These are phyloP conservation scores for Tulasnella sp. DNA, from an alignment of 768 basidiomycete species.

Conservation along the genomic window DNA sequence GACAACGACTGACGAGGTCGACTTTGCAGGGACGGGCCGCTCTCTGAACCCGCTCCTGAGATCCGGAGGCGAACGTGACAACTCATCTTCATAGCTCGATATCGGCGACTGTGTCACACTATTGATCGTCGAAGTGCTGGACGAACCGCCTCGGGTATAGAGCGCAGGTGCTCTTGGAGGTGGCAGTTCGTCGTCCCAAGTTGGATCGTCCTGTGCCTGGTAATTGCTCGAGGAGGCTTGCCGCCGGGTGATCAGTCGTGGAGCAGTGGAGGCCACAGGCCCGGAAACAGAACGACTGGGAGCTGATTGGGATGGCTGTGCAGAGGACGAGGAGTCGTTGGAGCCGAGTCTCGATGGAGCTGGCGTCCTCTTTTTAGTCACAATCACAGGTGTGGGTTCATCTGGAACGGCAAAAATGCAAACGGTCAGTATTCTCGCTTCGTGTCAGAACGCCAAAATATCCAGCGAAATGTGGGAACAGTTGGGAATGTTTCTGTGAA, in stretches of 20 bases:
- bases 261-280: neutral
- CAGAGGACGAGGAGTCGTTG: neutral
- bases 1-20: neutral
- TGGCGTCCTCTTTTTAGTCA: neutral
- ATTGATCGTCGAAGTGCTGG: neutral
- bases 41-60: neutral
- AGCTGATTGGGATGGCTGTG: neutral
- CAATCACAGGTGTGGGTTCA: neutral
- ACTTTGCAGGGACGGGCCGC: neutral
- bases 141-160: neutral
- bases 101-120: neutral
- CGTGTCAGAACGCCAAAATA: no score
- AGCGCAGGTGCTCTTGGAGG: constrained; percentile 4
- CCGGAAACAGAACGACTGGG: neutral
- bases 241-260: neutral
- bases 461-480: neutral
- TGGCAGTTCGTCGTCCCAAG: neutral
- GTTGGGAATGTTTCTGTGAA: neutral
- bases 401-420: no score
- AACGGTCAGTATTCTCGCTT: no score
- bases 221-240: neutral
- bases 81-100: neutral
- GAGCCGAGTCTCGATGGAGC: neutral
- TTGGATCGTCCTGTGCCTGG: neutral
- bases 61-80: neutral